phyloP scores from a whole-genome alignment of 2,329 filamentous ascomycete species.

The Hypoxylon sp. region DNA sequence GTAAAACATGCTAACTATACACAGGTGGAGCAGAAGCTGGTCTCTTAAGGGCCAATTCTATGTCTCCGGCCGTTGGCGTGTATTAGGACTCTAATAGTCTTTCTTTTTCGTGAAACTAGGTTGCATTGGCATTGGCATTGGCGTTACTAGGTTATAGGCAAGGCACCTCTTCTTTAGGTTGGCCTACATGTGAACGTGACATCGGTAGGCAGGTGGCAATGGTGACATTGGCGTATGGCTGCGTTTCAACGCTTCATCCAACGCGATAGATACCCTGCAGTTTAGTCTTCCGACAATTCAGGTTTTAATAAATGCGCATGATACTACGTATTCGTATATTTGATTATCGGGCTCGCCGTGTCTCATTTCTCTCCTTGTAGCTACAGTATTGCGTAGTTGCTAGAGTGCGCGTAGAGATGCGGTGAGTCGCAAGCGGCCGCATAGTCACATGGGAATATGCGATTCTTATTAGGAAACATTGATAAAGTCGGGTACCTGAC shows the following conservation, averaged over 20 bases:
- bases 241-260: slow-evolving; percentile 46
- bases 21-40: slow-evolving; percentile 52
- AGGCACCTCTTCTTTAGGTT: slow-evolving; percentile 24
- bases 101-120: slow-evolving; percentile 29
- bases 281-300: slow-evolving; percentile 38
- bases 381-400: background rate
- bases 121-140: slow-evolving; percentile 51
- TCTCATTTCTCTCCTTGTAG: background rate
- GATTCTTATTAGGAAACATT: background rate
- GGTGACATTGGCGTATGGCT: slow-evolving; percentile 49
- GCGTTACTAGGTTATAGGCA: slow-evolving; percentile 47
- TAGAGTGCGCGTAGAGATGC: background rate
- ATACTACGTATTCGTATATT: background rate
- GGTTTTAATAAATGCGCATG: slow-evolving; percentile 8
- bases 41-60: slow-evolving; percentile 29
- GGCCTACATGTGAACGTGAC: slow-evolving; percentile 25
- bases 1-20: slow-evolving; percentile 22
- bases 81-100: slow-evolving; percentile 23
- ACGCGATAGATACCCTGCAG: slow-evolving; percentile 44
- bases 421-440: background rate
- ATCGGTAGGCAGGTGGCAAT: slow-evolving; percentile 49
- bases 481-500: slow-evolving; percentile 5
- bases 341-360: background rate
- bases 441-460: background rate
- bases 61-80: slow-evolving; percentile 13